Percentiles rank a stretch among this genome's conserved stretches.
These are phyloP conservation scores for Grigorovia transvaalensis DNA, from an alignment of 805 yeast species.

Conservation along the genomic window DNA sequence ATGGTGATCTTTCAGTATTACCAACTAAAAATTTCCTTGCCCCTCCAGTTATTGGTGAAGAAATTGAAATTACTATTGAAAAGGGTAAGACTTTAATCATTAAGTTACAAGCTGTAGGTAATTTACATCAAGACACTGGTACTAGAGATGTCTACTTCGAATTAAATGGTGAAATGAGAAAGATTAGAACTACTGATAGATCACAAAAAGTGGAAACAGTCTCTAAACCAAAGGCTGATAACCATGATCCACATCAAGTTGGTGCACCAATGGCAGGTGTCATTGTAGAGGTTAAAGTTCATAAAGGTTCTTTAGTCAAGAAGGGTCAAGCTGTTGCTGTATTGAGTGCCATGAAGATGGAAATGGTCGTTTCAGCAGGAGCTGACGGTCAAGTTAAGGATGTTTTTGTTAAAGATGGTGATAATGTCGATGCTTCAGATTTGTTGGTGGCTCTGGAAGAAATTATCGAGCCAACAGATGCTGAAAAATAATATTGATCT, in stretches of 20 bases:
- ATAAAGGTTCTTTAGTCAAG: constrained; percentile 78
- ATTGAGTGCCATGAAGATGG: constrained; percentile 98
- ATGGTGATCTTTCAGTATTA: constrained; percentile 86
- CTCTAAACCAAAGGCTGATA: constrained; percentile 83
- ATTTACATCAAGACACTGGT: constrained; percentile 75
- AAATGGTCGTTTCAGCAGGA: constrained; percentile 94
- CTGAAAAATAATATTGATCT: neutral
- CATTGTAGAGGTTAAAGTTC: constrained; percentile 86
- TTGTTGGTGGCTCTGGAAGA: constrained; percentile 52
- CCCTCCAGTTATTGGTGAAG: constrained; percentile 81
- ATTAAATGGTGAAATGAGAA: constrained; percentile 96
- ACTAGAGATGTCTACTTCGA: constrained; percentile 94
- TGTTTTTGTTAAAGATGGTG: constrained; percentile 76
- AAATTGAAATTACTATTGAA: constrained; percentile 80
- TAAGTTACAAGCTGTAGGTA: constrained; percentile 88
- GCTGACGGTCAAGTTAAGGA: constrained; percentile 75
- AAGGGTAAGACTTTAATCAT: constrained; percentile 89
- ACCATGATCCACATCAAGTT: constrained; percentile 77
- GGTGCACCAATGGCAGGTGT: constrained; percentile 99
- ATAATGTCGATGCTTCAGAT: constrained; percentile 91
- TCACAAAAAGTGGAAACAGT: constrained; percentile 75
- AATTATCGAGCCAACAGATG: neutral
- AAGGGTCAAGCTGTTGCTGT: constrained; percentile 95
- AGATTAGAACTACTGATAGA: constrained; percentile 84
- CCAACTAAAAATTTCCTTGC: constrained; percentile 89